Base-by-base conservation (phyloP, 2,329 filamentous ascomycete species). In the Aspergillus jensenii region DNA sequence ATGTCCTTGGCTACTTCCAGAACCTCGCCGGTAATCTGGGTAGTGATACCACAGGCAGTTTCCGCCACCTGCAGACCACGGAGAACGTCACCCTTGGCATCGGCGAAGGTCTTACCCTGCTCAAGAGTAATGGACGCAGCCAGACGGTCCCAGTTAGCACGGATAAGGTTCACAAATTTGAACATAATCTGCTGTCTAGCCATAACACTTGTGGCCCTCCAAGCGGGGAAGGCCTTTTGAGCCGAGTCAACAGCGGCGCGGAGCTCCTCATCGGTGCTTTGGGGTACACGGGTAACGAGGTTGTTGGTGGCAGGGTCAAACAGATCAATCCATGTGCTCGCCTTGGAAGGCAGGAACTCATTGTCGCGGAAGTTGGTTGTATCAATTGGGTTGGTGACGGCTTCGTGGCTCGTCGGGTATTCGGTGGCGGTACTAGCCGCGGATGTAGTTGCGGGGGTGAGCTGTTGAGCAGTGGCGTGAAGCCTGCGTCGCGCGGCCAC, bases 1-100 rank as follows among this genome's bases (percentile, higher is more conserved):
- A 88, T 88, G 66, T 88, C 86, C 78, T 88, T 87, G 52, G 73
- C 81, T n/a, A 88, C 86, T 73, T 88, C 85, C 35, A 88, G 77
- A n/a, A 88, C 82, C 72, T 88, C 85, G 37, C 86, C 86, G 8
- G 82, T 82, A 68, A 88, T 77, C 71, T 88, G 86, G 1, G 84
- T 86, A 2, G 86, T 87, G 69, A 88, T 88, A 46, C 85, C 86
- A 66, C 86, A 88, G 33, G 85, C 84, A 6, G 84, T 87, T 76
- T 88, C 86, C 6, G 85, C 85, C 41, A 88, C 86, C 74, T 88
- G 86, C 59, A 88, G 74, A 60, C 86, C 86, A 68, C 86, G 81
- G 33, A 88, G 80, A 45, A 88, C 86, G 73, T 88, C 86, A 58
- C 85, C 86, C 68, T 78, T 82, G n/a, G 86, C 86, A 74, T 88